A percentile compares a stretch with the other conserved stretches of the same genome.
Conservation (phyloP, 129 eudicot species). For the Sambucus nigra region DNA sequence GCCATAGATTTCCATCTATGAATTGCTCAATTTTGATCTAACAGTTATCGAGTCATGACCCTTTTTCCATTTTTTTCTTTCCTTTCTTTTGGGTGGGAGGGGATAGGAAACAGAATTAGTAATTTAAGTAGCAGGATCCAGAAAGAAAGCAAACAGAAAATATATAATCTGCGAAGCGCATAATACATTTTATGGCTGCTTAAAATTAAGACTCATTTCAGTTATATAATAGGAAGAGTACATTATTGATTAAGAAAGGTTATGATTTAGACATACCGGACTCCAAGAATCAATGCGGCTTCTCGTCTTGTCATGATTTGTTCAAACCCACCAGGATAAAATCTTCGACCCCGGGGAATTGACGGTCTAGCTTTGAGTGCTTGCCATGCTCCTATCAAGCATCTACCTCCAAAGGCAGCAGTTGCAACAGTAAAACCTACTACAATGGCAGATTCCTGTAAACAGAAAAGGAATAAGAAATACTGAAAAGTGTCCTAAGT, state of each 20-base stretch:
- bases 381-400: conserved; percentile 30
- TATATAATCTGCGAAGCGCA: too few relatives aligned
- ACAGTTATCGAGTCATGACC: too few relatives aligned
- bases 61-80: too few relatives aligned
- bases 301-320: conserved; percentile 39
- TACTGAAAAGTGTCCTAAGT: neutral
- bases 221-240: neutral
- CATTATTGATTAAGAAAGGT: neutral
- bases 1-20: too few relatives aligned
- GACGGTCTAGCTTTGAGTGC: conserved; percentile 25
- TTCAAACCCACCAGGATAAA: conserved; percentile 45
- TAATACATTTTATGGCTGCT: too few relatives aligned
- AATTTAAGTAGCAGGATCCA: too few relatives aligned
- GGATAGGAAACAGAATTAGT: too few relatives aligned
- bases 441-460: conserved; percentile 27
- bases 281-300: conserved; percentile 56
- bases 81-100: too few relatives aligned
- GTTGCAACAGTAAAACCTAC: conserved; percentile 37
- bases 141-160: too few relatives aligned
- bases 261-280: conserved; percentile 20
- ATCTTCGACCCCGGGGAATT: conserved; percentile 26
- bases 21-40: too few relatives aligned
- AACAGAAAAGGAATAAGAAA: conserved; percentile 2
- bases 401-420: conserved; percentile 38
- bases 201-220: neutral